Conservation (phyloP, 768 basidiomycete genomes). For the Russula olivacea region DNA sequence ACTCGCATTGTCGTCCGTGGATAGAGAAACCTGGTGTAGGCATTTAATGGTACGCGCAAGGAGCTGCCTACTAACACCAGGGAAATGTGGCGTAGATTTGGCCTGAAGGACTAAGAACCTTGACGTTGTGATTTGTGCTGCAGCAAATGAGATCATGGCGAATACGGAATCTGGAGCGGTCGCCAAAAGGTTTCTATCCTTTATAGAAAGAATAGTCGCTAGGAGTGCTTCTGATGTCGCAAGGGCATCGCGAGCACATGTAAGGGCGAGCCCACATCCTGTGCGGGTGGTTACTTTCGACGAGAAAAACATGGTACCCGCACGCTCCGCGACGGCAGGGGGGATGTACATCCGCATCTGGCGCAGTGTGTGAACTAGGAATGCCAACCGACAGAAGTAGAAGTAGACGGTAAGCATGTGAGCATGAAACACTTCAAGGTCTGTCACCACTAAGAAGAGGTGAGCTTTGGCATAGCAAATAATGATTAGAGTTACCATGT, state of each 20-base stretch:
- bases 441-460: slow-evolving; percentile 37
- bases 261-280: slow-evolving; percentile 29
- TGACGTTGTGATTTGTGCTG: slow-evolving; percentile 39
- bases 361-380: slow-evolving; percentile 36
- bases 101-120: slow-evolving; percentile 33
- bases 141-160: slow-evolving; percentile 40
- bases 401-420: slow-evolving; percentile 39
- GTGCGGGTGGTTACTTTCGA: slow-evolving; percentile 12
- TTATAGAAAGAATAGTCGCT: slow-evolving; percentile 32
- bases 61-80: slow-evolving; percentile 19
- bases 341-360: slow-evolving; percentile 25
- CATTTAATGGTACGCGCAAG: slow-evolving; percentile 16
- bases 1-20: slow-evolving; percentile 21
- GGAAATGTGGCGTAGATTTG: slow-evolving; percentile 7
- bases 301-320: neutral
- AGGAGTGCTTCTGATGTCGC: slow-evolving; percentile 37
- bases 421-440: slow-evolving; percentile 40
- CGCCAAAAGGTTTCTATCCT: slow-evolving; percentile 35
- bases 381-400: slow-evolving; percentile 37
- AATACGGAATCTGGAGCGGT: slow-evolving; percentile 41
- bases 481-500: slow-evolving; percentile 5
- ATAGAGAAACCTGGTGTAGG: slow-evolving; percentile 15
- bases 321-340: neutral
- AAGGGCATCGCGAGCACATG: slow-evolving; percentile 38
- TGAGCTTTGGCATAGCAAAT: slow-evolving; percentile 15